Base-by-base conservation (phyloP, 2,329 filamentous ascomycete genomes). In the Cucurbitaria berberidis region DNA sequence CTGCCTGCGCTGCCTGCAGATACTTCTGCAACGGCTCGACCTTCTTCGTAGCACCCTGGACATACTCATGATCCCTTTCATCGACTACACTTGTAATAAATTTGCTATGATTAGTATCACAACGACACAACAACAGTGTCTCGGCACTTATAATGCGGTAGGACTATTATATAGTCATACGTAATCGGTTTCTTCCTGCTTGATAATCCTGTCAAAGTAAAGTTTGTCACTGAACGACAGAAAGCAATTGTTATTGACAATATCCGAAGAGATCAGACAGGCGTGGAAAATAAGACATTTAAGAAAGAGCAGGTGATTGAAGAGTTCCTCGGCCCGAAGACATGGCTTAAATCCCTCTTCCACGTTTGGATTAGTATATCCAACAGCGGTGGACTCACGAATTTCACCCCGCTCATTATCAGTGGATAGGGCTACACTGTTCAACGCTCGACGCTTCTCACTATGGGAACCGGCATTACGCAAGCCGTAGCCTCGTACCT, bases 221-320 rank as follows among this genome's bases (percentile, higher is more conserved):
- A 73, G 11, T 62, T 67, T 13, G 58, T 77, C 15, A 69, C 59
- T 7, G 62, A 70, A 34, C 63, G 57, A 29, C 74, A 76, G 49
- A 74, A 76, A 47, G 45, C 73, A 15, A 66, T 59, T 41, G 58
- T 59, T 8, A 54, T 61, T 7, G 55, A 61, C 45, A 72, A 76
- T 2, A 63, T 80, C 1, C 67, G 74, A 13, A 67, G 68, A 16
- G 80, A 81, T 49, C 74, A 78, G 49, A 81, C 76, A 3, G 80
- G 79, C 16, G 78, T 80, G 19, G 78, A 80, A 54, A 80, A 79
- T 62, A 79, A 79, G 46, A 67, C 72, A 10, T 77, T 80, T 19
- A 63, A 63, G 69, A 81, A 81, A 51, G 60, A 61, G 19, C 80
- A 82, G 50, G 68, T 78, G 36, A 48, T 70, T 15, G 79, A 82